Conservation (phyloP, 129 eudicot genomes). For the Erigeron canadensis region DNA sequence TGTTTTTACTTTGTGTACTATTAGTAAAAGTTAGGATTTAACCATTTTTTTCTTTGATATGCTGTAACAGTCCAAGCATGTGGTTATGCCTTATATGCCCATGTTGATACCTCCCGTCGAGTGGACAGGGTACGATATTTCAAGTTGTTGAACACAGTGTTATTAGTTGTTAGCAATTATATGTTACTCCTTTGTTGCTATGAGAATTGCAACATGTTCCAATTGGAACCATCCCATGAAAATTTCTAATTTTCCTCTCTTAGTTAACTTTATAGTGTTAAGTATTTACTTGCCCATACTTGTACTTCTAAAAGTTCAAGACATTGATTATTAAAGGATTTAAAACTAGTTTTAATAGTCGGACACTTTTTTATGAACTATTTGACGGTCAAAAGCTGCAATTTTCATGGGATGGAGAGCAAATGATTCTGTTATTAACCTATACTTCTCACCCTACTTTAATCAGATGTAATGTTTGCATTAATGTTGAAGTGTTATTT, state of each 20-base stretch:
- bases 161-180: not conserved
- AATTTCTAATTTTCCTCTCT: not conserved
- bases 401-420: conserved; percentile 10
- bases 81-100: conserved; percentile 96
- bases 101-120: conserved; percentile 95
- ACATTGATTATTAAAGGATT: not conserved
- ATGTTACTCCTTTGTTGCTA: not conserved
- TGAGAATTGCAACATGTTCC: conserved; percentile 12
- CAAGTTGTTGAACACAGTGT: not conserved
- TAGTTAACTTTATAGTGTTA: not conserved
- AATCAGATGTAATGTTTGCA: conserved; percentile 8
- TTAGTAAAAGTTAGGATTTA: not conserved
- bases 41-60: conserved; percentile 2
- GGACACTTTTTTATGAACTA: not conserved
- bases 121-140: conserved; percentile 82
- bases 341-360: not conserved
- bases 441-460: not conserved
- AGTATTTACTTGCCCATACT: not conserved
- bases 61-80: conserved; percentile 72
- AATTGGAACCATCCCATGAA: conserved; percentile 5
- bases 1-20: not conserved
- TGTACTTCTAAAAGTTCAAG: not conserved
- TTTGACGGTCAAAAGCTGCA: not conserved
- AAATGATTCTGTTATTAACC: not conserved
- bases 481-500: conserved; percentile 14